Conservation (phyloP, 73 alveolate species). For the Tetrahymena thermophila region DNA sequence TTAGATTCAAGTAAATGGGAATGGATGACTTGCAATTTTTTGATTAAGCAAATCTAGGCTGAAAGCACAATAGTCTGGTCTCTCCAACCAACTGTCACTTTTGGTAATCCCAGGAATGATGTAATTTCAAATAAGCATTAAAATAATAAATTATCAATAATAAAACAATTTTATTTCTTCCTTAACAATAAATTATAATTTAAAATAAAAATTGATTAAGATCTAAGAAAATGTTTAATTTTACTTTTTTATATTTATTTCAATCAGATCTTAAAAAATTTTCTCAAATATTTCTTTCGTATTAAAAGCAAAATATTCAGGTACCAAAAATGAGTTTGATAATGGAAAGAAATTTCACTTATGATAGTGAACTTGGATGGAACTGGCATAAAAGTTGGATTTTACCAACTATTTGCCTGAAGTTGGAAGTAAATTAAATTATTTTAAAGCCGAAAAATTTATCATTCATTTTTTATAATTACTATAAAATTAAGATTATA, state of each 20-base stretch:
- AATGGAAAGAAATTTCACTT: background rate
- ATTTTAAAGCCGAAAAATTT: background rate
- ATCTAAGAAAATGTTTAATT: background rate
- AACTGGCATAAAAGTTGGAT: conserved; percentile 70
- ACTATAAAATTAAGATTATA: conserved; percentile 7
- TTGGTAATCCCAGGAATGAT: background rate
- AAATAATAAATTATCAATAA: background rate
- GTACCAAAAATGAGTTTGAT: background rate
- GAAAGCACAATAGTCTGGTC: background rate
- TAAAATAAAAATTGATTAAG: background rate
- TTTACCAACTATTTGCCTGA: conserved; percentile 50
- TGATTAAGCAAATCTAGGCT: background rate
- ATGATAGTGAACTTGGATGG: conserved; percentile 40
- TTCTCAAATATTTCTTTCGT: background rate
- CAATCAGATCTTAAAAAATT: too few species aligned
- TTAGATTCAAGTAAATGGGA: background rate
- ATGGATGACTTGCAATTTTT: background rate
- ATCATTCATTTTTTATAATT: background rate
- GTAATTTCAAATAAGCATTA: background rate
- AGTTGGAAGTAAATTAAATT: conserved; percentile 46
- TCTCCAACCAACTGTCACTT: background rate
- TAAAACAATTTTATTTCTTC: too few species aligned
- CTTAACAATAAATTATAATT: too few species aligned
- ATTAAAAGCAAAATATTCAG: background rate
- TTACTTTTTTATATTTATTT: too few species aligned